Conservation (phyloP, 768 basidiomycete genomes). For the Leccinum subtestaceum region DNA sequence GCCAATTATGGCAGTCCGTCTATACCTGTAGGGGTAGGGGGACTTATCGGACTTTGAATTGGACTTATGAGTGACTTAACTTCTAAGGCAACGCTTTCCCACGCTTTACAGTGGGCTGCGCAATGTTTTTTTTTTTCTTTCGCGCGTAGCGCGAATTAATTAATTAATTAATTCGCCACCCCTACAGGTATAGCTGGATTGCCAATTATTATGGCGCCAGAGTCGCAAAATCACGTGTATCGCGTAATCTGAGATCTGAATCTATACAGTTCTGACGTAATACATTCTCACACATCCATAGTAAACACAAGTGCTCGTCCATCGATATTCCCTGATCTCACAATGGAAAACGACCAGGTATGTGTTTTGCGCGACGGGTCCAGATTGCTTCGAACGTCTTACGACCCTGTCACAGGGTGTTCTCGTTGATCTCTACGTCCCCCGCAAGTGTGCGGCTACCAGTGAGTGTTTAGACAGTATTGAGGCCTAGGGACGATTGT, state of each 20-base stretch:
- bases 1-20: background rate
- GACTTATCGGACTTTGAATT: too few relatives aligned
- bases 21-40: too few relatives aligned
- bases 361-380: constrained; percentile 22
- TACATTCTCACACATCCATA: constrained; percentile 28
- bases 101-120: too few relatives aligned
- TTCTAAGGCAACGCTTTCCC: too few relatives aligned
- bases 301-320: background rate
- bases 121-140: too few relatives aligned
- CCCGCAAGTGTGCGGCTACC: constrained; percentile 98
- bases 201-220: background rate
- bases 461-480: constrained; percentile 53
- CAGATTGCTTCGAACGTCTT: background rate
- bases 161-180: too few relatives aligned
- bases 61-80: too few relatives aligned
- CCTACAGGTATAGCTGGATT: too few relatives aligned
- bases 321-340: constrained; percentile 20
- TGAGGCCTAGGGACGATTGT: background rate
- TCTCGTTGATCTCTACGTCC: constrained; percentile 99
- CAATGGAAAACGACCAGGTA: constrained; percentile 93
- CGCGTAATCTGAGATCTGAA: constrained; percentile 6
- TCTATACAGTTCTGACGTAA: constrained; percentile 34
- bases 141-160: too few relatives aligned
- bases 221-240: background rate
- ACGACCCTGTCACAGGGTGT: constrained; percentile 59